These are phyloP conservation scores for Fraxinus baroniana DNA, from an alignment of 305 asterid species.

Conservation along the genomic window DNA sequence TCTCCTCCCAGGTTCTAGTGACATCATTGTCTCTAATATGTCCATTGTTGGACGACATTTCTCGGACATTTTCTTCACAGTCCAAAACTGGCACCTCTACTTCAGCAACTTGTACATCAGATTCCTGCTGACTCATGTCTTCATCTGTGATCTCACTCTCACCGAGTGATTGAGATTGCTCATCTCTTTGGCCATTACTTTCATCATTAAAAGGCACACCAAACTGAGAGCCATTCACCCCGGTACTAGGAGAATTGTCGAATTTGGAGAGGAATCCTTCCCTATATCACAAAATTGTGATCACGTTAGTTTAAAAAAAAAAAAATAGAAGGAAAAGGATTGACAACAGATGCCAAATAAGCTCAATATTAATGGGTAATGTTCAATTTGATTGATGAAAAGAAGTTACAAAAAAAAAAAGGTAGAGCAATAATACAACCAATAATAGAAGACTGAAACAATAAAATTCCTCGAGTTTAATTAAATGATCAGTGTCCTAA, in stretches of 20 bases:
- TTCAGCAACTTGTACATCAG: conserved; percentile 31
- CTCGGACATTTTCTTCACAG: conserved; percentile 21
- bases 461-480: background rate
- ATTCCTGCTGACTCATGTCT: conserved; percentile 29
- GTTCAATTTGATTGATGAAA: conserved; percentile 1
- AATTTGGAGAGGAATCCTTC: conserved; percentile 76
- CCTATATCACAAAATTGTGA: conserved; percentile 38
- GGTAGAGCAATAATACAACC: background rate
- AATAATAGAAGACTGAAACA: background rate
- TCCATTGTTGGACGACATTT: conserved; percentile 11
- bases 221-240: conserved; percentile 26
- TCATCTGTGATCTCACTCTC: conserved; percentile 33
- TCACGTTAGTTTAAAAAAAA: background rate
- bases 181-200: conserved; percentile 23
- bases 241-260: conserved; percentile 38
- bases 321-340: background rate
- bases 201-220: conserved; percentile 27
- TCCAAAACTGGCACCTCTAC: conserved; percentile 27
- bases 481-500: background rate
- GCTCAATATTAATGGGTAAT: conserved; percentile 7
- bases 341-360: conserved; percentile 9
- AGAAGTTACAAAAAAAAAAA: background rate
- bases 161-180: conserved; percentile 9
- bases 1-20: conserved; percentile 17
- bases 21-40: conserved; percentile 20